Evolutionary conservation across 192 early-diverging fungal species (phyloP), one percentile per base, ranked within the genome.

Genomic region (Backusella australiensis): DNA sequence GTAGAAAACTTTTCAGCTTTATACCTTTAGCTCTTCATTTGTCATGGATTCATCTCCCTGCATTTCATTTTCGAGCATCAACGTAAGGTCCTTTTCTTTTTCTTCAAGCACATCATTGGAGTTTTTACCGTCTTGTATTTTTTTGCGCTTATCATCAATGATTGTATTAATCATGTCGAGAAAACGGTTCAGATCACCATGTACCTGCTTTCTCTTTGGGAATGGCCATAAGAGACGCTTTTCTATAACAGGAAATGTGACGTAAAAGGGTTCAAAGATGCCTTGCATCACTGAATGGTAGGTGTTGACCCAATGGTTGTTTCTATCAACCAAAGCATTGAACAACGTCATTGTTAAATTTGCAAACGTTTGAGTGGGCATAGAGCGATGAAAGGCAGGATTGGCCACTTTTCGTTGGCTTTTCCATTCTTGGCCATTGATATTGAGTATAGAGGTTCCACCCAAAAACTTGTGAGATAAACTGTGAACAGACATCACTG

Each of bases 321-420:
- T 34, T 5, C 19, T 41, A 7, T 32, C 46, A 5, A 4, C 34
- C 26, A 69, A 53, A 9, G 67, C 17, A 46, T 69, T 56, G 46
- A 79, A 59, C 42, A 79, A 32, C 4, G 34, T 46, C 19, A 66
- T 32, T n/a, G 66, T 69, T 14, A 75, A 38, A 32, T 36, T 23
- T 14, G 69, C 78, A 75, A 79, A 79, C n/a, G 71, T 23, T 7
- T 79, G 67, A 1, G 71, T 52, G 15, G 78, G 78, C 38, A 75
- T 65, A 6, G 73, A 68, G 39, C 78, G 73, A 63, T 79, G 73
- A 39, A 79, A 79, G n/a, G 78, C 78, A 38, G 78, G 73, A 15
- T 71, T 75, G 6, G 75, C 75, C 36, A 76, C 67, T 35, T 39
- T 69, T 39, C 68, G 9, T 26, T 69, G 68, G n/a, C 8, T 41